These are phyloP conservation scores for Sugiyamaella mastotermitis DNA, from an alignment of 805 yeast species.

Conservation along the genomic window DNA sequence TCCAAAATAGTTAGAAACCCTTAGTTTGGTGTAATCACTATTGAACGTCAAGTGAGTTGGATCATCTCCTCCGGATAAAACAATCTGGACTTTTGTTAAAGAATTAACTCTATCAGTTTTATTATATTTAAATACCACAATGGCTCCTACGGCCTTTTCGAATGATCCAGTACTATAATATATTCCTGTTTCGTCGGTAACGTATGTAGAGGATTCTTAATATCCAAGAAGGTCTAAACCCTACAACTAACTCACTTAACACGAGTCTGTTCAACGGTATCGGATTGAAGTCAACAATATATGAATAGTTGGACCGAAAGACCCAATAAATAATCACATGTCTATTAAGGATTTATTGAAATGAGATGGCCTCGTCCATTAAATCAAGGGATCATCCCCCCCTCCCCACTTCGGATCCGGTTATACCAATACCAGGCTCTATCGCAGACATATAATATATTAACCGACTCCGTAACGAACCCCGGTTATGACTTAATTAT, in stretches of 20 bases:
- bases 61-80: conserved; percentile 8
- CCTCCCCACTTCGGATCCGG: too few relatives aligned
- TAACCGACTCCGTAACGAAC: too few relatives aligned
- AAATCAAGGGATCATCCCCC: too few relatives aligned
- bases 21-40: conserved; percentile 1
- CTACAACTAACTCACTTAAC: conserved; percentile 2
- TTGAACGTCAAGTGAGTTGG: conserved; percentile 10
- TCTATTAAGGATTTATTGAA: too few relatives aligned
- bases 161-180: conserved; percentile 4
- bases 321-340: conserved; percentile 10
- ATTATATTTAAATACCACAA: conserved; percentile 4
- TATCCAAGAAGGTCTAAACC: conserved; percentile 9
- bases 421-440: too few relatives aligned
- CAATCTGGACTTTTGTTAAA: conserved; percentile 4
- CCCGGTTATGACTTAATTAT: too few relatives aligned
- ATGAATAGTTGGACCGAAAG: conserved; percentile 8
- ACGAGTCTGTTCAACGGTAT: background rate
- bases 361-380: too few relatives aligned
- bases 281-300: conserved; percentile 8
- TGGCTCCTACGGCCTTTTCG: conserved; percentile 7
- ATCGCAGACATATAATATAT: too few relatives aligned
- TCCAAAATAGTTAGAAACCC: conserved; percentile 10
- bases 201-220: conserved; percentile 3
- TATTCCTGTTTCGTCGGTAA: conserved; percentile 8
- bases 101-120: background rate